phyloP scores from a whole-genome alignment of 129 eudicot genomes.

The Flaveria sonorensis region DNA sequence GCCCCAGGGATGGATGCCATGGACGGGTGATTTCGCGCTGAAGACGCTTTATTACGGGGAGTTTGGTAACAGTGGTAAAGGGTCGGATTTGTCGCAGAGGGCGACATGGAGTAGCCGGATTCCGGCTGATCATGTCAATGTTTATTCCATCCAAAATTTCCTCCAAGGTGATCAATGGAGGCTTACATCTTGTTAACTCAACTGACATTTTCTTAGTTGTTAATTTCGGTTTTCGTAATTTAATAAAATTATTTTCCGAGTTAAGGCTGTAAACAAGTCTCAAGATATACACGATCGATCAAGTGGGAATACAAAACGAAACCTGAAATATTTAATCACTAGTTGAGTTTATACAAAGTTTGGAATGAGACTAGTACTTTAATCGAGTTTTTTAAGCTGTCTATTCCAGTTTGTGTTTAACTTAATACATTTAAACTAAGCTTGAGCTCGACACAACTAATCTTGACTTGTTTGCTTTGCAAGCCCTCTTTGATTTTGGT shows the following conservation, averaged over 20 bases:
- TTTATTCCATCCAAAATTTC: conserved; percentile 58
- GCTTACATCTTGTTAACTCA: conserved; percentile 25
- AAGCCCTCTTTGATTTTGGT: not conserved
- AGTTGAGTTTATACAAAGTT: too few species aligned
- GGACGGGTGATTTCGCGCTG: conserved; percentile 68
- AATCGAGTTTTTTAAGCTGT: too few species aligned
- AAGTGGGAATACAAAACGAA: too few species aligned
- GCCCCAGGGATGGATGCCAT: conserved; percentile 72
- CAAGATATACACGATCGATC: too few species aligned
- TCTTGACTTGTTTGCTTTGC: not conserved
- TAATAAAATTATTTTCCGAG: not conserved
- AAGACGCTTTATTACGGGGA: conserved; percentile 70
- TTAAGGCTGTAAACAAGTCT: not conserved
- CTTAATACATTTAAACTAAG: not conserved
- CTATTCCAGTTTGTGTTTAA: too few species aligned
- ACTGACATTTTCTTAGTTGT: not conserved
- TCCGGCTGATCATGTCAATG: conserved; percentile 48
- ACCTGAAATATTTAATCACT: too few species aligned
- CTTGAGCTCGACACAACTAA: not conserved
- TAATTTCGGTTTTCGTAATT: not conserved
- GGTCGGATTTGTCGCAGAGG: conserved; percentile 44
- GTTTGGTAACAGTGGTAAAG: conserved; percentile 51
- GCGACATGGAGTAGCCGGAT: conserved; percentile 73
- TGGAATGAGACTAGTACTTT: too few species aligned
- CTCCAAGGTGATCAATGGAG: conserved; percentile 82